Base-by-base conservation (phyloP, 2,329 filamentous ascomycete genomes). In the Paracamarosporium sp. region DNA sequence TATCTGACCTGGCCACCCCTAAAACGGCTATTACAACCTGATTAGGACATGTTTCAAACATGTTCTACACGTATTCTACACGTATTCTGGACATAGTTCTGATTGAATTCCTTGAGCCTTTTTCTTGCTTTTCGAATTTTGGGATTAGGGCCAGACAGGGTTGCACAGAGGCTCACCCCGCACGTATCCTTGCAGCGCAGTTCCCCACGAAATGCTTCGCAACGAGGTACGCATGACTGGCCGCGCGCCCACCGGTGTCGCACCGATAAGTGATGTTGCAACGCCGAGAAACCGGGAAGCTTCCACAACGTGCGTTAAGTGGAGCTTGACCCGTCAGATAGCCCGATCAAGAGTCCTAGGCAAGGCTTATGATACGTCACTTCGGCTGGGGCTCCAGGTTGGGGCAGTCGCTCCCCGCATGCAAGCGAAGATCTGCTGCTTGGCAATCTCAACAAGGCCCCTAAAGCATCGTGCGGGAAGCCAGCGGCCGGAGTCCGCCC, bases 241-340 rank as follows among this genome's bases (percentile, higher is more conserved):
- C 2, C 17, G 33, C 15, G 20, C 20, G n/a, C 3, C 6, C 44
- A 11, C 3, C n/a, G 36, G 30, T 50, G 35, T 41, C 27, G 15
- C 28, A 31, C 12, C 27, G 50, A 22, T 44, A 50, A 4, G 31
- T 45, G 22, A 50, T 13, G 63, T 65, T 65, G 50, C 63, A 64
- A 55, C 58, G 63, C 63, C 61, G 43, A 66, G 61, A 51, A 31
- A 53, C 35, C 46, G 52, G 53, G 59, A 62, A 66, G 55, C 59
- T 57, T 62, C 55, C 12, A 47, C n/a, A 47, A 56, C 45, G 47
- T 45, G 56, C 40, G 36, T n/a, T 20, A 28, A 38, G 54, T 45
- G 57, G 50, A 59, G 48, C 63, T 66, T 66, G 40, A 46, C 7
- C 31, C 13, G 20, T 35, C 38, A 38, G 43, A 31, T 9, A 31